Percentiles rank a stretch among this genome's conserved stretches.
Evolutionary conservation across 2,329 filamentous ascomycete species (phyloP).

Genomic region (Aaosphaeria pasadenensis): DNA sequence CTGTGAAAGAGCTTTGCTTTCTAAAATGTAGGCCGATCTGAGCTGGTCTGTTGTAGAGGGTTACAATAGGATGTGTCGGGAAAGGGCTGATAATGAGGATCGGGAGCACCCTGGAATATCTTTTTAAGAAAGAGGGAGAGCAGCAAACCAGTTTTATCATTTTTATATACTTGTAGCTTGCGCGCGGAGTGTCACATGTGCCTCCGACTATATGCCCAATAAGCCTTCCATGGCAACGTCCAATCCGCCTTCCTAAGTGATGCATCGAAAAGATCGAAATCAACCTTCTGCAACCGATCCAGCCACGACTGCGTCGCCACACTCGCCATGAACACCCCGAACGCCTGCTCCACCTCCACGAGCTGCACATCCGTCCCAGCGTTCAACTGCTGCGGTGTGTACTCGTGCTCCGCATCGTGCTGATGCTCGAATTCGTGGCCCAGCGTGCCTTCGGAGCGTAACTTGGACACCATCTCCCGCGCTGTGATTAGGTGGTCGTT

Average conservation of each 20-base stretch:
- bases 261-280: conserved; percentile 78
- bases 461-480: conserved; percentile 81
- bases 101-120: no score
- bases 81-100: no score
- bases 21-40: no score
- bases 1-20: no score
- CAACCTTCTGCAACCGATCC: conserved; percentile 68
- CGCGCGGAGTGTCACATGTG: conserved; percentile 37
- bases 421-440: conserved; percentile 89
- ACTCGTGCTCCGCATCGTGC: conserved; percentile 66
- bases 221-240: conserved; percentile 80
- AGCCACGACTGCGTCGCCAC: conserved; percentile 77
- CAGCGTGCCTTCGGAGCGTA: conserved; percentile 69
- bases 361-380: conserved; percentile 36
- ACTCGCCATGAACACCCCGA: conserved; percentile 78
- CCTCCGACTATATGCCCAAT: conserved; percentile 57
- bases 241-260: conserved; percentile 66
- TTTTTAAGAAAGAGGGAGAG: no score
- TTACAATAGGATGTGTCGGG: no score
- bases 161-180: no score
- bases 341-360: conserved; percentile 63
- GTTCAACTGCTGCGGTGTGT: conserved; percentile 39
- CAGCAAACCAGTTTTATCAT: no score
- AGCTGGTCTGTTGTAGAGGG: no score
- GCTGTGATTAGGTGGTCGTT: conserved; percentile 96